phyloP scores from a whole-genome alignment of 805 yeast species.

The Brettanomyces custersianus region DNA sequence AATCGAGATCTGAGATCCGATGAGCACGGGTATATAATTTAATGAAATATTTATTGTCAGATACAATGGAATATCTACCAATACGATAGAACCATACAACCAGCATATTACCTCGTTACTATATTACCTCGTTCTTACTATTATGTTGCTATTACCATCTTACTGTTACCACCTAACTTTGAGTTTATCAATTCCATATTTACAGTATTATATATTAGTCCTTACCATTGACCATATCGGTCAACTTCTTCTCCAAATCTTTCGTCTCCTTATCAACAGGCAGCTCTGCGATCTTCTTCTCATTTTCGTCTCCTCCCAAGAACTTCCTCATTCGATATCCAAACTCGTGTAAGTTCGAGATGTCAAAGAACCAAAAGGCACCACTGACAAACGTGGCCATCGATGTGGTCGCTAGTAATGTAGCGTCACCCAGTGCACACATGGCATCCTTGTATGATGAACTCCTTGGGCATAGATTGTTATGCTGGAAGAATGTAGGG shows the following conservation, averaged over 20 bases:
- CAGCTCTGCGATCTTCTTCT: conserved; percentile 32
- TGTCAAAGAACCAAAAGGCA: conserved; percentile 71
- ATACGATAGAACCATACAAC: no score
- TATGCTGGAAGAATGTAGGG: conserved; percentile 75
- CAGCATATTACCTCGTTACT: no score
- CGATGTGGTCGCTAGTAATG: conserved; percentile 63
- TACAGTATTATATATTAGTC: no score
- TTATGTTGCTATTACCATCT: no score
- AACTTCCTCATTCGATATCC: conserved; percentile 54
- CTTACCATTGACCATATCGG: conserved; percentile 8
- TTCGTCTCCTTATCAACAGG: conserved; percentile 55
- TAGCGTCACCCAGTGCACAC: conserved; percentile 75
- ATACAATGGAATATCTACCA: no score
- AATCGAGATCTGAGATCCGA: no score
- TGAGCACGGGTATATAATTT: no score
- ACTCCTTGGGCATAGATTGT: conserved; percentile 78
- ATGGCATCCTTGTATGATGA: conserved; percentile 77
- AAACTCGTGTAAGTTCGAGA: conserved; percentile 60
- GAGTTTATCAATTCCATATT: conserved; percentile 10
- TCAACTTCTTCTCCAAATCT: conserved; percentile 37
- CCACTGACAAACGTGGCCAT: conserved; percentile 69
- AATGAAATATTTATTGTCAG: no score
- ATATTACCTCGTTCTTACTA: no score
- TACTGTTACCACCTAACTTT: conserved; percentile 5
- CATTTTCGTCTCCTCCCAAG: conserved; percentile 62